Base-by-base conservation (phyloP, 768 basidiomycete genomes). In the Piloderma croceum region DNA sequence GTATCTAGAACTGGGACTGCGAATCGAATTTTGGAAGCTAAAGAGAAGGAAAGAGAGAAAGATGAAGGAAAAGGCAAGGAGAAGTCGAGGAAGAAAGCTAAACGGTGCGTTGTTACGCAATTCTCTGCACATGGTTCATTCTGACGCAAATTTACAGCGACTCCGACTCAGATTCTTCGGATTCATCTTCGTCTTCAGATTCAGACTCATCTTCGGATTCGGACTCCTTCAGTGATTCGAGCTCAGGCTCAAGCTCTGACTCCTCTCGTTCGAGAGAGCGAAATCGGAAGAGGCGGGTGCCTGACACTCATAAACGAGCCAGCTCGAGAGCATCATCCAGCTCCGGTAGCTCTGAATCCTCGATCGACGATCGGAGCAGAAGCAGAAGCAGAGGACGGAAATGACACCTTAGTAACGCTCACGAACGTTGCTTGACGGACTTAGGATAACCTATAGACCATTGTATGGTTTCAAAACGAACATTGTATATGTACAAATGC, bases 1-100 rank as follows among this genome's bases (percentile, higher is more conserved):
- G 42, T 34, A 17, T 40, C 24, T 47, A 87, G 87, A 53, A 73
- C 62, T 17, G 90, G 90, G 2, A 80, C 79, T n/a, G 91, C 91
- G 17, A 82, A 91, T 54, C 78, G 75, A 52, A 92, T 96, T 31
- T 56, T 96, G 20, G 83, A 83, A 53, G 77, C 72, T 17, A 91
- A 86, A 53, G 89, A 91, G 61, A 88, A 84, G 56, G 81, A 81
- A 40, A 51, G 48, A 18, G 63, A 70, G 40, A 62, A 62, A 31
- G 57, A 63, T 65, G 42, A 71, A 60, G 53, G 72, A 64, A 48
- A 67, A 54, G 41, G 58, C 54, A 58, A 50, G 59, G 72, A 70
- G 19, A 21, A 37, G 31, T 22, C n/a, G 20, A 24, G 19, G 24
- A 18, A 24, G 49, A 3, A 62, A 24, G 18, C 34, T 21, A 24